Conservation (phyloP, 306 rosid species). For the Vigna reflexopilosa region DNA sequence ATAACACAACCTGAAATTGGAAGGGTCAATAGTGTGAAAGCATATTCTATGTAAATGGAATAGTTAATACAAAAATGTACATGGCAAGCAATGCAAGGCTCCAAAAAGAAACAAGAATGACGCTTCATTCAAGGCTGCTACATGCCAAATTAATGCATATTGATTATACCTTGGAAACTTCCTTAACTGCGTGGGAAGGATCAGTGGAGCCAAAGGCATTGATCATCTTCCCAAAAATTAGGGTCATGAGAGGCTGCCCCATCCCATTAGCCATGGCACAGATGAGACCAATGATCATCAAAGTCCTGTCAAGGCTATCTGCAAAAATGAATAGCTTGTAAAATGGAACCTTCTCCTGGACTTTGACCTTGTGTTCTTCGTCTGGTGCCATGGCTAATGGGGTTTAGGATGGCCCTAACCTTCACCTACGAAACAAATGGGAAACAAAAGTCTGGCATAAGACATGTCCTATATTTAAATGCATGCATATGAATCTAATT, state of each 20-base stretch:
- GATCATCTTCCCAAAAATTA: constrained; percentile 65
- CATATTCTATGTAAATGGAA: neutral
- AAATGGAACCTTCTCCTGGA: constrained; percentile 56
- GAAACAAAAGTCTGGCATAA: neutral
- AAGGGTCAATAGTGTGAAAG: neutral
- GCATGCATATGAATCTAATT: neutral
- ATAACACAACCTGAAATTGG: constrained; percentile 58
- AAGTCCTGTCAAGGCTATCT: constrained; percentile 51
- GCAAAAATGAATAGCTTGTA: constrained; percentile 75
- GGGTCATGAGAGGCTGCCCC: constrained; percentile 73
- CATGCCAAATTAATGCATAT: neutral
- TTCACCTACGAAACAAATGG: neutral
- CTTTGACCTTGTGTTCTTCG: neutral
- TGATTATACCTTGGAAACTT: constrained; percentile 64
- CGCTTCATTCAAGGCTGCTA: neutral
- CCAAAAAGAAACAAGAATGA: neutral
- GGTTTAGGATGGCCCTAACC: neutral
- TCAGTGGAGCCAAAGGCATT: constrained; percentile 63
- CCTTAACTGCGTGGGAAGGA: constrained; percentile 38
- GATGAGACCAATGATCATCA: constrained; percentile 69
- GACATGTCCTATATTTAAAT: neutral
- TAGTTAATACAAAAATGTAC: neutral
- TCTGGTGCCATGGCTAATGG: neutral
- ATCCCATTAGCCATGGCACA: constrained; percentile 61
- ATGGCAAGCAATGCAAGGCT: neutral